Base-by-base conservation (phyloP, 306 rosid genomes). In the Vigna mungo region DNA sequence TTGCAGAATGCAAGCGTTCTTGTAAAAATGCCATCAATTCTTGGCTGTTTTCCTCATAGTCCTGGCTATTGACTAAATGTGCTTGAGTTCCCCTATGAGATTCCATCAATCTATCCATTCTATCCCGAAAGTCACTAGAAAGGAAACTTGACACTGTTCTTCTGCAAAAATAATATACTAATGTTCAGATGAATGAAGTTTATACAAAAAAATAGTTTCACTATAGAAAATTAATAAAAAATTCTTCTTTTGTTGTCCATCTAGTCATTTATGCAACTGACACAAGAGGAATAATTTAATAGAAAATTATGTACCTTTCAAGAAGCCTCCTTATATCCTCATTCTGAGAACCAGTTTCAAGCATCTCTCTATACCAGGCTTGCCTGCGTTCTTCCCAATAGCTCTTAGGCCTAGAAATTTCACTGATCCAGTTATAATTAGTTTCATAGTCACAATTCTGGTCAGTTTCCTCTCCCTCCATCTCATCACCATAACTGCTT, bases 301-400 rank as follows among this genome's bases (percentile, higher is more conserved):
- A 72, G 1, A 27, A 25, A 68, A 77, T 10, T 69, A 9, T 6
- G 34, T 80, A 95, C 99, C 97, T 86, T 88, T 95, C 82, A 78
- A 95, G 88, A 49, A 95, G 93, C 53, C 79, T 89, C 20, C 84
- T 77, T 56, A 95, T 95, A 66, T 95, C 99, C 41, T 80, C 77
- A n/a, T 92, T 95, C 11, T 76, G 85, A 10, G 93, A 88, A 71
- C 44, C 71, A n/a, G 84, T 79, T 73, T 80, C 79, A 9, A 86
- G 97, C 90, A 95, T 89, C 90, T 95, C 89, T 65, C 43, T 85
- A 75, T 95, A 95, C 97, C 99, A 91, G 47, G 81, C 84, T 87
- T 91, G 81, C 84, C 99, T 86, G 9, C 80, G 85, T 54, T 82
- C 88, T 86, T 95, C 99, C 99, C 99, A 95, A 23, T 88, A 89